These are phyloP conservation scores for Microbotryomycetes sp. DNA, from an alignment of 1,284 basidiomycete genomes.

Conservation along the genomic window DNA sequence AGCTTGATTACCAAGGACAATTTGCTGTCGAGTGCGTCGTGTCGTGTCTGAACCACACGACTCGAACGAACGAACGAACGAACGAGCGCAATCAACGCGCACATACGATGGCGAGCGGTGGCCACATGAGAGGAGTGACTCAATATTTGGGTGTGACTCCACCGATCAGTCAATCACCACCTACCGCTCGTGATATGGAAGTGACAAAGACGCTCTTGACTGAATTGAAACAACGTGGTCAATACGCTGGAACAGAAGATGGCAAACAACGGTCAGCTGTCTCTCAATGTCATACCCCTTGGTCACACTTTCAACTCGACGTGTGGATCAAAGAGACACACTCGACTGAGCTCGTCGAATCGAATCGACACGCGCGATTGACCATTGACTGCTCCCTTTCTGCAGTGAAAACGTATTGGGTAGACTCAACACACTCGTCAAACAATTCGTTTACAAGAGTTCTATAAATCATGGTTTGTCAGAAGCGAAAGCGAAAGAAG, in stretches of 20 bases:
- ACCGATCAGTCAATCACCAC: slow-evolving; percentile 77
- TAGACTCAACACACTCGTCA: slow-evolving; percentile 80
- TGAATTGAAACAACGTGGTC: slow-evolving; percentile 77
- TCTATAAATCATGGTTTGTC: slow-evolving; percentile 50
- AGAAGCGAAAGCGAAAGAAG: slow-evolving; percentile 28
- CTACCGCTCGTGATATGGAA: slow-evolving; percentile 59
- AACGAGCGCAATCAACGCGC: no score
- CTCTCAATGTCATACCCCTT: not conserved
- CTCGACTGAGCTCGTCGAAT: no score
- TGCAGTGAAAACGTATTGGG: slow-evolving; percentile 86
- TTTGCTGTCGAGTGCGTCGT: no score
- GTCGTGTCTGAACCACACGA: no score
- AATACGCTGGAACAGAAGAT: slow-evolving; percentile 87
- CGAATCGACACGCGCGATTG: no score
- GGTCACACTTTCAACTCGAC: no score
- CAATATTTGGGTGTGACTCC: slow-evolving; percentile 57
- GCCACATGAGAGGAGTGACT: no score
- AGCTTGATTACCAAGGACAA: no score
- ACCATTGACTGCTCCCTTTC: no score
- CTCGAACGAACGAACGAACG: no score
- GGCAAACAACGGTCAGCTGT: slow-evolving; percentile 75
- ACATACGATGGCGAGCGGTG: no score
- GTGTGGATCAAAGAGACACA: no score
- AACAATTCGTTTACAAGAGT: slow-evolving; percentile 85
- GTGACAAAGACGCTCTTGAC: slow-evolving; percentile 82